Conservation (phyloP, 2,329 filamentous ascomycete genomes). For the Epichloe amarillans region DNA sequence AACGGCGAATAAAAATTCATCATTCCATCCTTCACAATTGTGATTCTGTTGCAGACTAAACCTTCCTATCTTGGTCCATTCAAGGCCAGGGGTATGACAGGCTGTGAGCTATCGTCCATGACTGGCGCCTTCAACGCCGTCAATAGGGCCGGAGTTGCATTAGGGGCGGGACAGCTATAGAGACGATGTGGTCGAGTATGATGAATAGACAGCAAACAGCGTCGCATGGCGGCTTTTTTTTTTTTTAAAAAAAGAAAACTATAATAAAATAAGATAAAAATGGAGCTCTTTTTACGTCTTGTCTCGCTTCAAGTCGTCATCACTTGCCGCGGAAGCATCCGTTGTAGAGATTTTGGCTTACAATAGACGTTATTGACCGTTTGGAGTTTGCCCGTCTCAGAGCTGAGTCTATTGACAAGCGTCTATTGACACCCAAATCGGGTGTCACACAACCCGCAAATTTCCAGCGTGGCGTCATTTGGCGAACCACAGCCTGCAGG, state of each 20-base stretch:
- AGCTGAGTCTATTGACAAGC: conserved; percentile 16
- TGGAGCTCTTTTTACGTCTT: background rate
- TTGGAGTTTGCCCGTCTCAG: conserved; percentile 3
- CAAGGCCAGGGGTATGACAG: background rate
- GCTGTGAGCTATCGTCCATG: background rate
- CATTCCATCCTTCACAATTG: background rate
- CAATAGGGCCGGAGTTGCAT: background rate
- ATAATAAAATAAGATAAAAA: background rate
- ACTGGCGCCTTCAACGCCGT: background rate
- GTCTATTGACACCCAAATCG: conserved; percentile 23
- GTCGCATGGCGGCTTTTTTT: background rate
- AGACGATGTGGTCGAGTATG: background rate
- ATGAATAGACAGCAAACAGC: conserved; percentile 4
- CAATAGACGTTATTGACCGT: conserved; percentile 4
- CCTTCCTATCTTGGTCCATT: background rate
- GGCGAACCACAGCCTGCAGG: conserved; percentile 16
- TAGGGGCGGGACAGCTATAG: background rate
- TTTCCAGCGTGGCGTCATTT: conserved; percentile 4
- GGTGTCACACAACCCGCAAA: conserved; percentile 9
- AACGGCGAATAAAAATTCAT: background rate
- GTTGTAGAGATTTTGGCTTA: background rate
- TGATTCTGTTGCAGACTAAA: background rate
- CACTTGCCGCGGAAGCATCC: background rate
- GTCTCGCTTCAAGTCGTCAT: background rate
- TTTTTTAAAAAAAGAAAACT: no score